A percentile compares a stretch with the other conserved stretches of the same genome.
Conservation (phyloP, 2,329 filamentous ascomycete species). For the Trichophyton simii region DNA sequence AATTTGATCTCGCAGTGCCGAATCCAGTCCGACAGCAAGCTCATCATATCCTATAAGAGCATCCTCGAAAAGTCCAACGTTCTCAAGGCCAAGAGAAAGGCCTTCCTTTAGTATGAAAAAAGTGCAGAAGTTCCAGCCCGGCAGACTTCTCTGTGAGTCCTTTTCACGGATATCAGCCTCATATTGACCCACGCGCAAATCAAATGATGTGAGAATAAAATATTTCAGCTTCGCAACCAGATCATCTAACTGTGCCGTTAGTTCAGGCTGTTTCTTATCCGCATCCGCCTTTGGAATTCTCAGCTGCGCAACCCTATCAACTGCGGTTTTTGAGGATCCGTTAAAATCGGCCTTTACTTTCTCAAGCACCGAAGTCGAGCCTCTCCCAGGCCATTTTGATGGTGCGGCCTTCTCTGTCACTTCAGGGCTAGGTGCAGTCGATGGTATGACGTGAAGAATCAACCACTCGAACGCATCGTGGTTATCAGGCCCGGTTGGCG, state of each 20-base stretch:
- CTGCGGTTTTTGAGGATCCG: conserved; percentile 54
- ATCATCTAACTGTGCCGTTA: conserved; percentile 71
- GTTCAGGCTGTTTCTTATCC: conserved; percentile 62
- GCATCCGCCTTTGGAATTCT: conserved; percentile 49
- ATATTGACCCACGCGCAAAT: conserved; percentile 80
- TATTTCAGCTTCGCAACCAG: conserved; percentile 76
- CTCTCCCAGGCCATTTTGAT: conserved; percentile 64
- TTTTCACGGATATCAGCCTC: conserved; percentile 95
- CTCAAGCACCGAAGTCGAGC: conserved; percentile 72
- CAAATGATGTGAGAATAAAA: conserved; percentile 78
- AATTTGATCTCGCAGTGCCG: conserved; percentile 62
- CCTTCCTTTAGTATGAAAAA: conserved; percentile 98
- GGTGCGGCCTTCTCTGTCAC: conserved; percentile 52
- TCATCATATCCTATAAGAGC: conserved; percentile 91
- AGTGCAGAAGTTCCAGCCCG: conserved; percentile 98
- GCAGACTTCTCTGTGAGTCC: conserved; percentile 70
- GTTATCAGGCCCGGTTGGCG: conserved; percentile 61
- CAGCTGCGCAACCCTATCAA: conserved; percentile 75
- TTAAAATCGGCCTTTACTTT: conserved; percentile 88
- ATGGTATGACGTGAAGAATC: conserved; percentile 84
- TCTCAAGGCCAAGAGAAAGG: conserved; percentile 85
- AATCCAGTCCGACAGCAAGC: conserved; percentile 73
- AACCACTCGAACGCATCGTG: conserved; percentile 97
- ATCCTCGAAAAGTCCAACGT: conserved; percentile 89
- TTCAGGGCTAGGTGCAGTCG: conserved; percentile 67